Evolutionary conservation across 2,329 filamentous ascomycete species (phyloP).

Genomic region (Penicillium vulpinum): DNA sequence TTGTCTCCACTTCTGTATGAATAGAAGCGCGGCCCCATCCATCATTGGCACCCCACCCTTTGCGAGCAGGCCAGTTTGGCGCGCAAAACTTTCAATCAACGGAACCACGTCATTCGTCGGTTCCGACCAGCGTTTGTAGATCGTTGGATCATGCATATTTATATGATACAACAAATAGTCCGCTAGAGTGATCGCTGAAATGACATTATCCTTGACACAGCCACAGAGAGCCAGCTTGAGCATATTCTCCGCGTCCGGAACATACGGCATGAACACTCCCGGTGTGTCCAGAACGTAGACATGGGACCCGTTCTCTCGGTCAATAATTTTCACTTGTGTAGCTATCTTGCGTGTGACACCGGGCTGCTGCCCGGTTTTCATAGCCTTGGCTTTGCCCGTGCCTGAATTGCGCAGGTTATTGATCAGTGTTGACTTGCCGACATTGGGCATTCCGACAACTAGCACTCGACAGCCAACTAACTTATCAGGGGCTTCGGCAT

Average conservation of each 20-base stretch:
- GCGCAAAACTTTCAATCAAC: conserved; percentile 70
- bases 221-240: conserved; percentile 90
- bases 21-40: conserved; percentile 73
- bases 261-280: conserved; percentile 91
- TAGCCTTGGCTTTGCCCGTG: conserved; percentile 66
- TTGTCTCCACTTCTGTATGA: conserved; percentile 78
- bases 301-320: conserved; percentile 56
- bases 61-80: conserved; percentile 71
- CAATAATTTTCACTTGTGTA: conserved; percentile 77
- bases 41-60: conserved; percentile 70
- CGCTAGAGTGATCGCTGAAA: conserved; percentile 73
- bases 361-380: conserved; percentile 80
- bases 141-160: conserved; percentile 63
- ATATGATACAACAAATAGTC: conserved; percentile 88
- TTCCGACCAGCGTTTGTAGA: conserved; percentile 63
- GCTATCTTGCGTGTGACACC: conserved; percentile 86
- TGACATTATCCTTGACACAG: conserved; percentile 84
- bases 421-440: conserved; percentile 92
- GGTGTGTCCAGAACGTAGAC: conserved; percentile 91
- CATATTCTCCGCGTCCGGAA: conserved; percentile 83
- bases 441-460: conserved; percentile 96
- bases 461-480: conserved; percentile 83
- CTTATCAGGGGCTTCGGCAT: conserved; percentile 39
- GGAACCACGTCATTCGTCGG: conserved; percentile 83
- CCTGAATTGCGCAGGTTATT: conserved; percentile 77